A percentile compares a stretch with the other conserved stretches of the same genome.
Conservation (phyloP, 108 stramenopile species). For the Nannochloropsis gaditana region DNA sequence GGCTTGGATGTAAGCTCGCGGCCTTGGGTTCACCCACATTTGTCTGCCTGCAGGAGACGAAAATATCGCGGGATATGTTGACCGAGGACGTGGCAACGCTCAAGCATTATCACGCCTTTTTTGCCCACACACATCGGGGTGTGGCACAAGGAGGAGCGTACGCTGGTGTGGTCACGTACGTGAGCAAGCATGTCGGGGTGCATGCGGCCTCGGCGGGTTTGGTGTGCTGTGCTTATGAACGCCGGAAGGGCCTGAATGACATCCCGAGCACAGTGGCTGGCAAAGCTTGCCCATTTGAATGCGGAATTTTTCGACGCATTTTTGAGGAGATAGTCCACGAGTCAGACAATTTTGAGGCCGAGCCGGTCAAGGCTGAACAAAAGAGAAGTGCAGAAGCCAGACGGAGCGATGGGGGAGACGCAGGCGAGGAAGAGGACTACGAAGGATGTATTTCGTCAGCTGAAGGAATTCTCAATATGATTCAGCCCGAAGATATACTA, state of each 20-base stretch:
- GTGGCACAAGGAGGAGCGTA: slow-evolving; percentile 26
- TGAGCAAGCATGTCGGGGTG: slow-evolving; percentile 36
- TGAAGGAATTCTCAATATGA: not conserved
- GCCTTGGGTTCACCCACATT: not conserved
- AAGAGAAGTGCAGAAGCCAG: not conserved
- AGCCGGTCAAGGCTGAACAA: not conserved
- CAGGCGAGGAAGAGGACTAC: not conserved
- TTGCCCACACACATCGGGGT: slow-evolving; percentile 33
- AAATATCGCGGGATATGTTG: not conserved
- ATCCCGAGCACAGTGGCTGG: not conserved
- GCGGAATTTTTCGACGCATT: not conserved
- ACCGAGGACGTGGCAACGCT: slow-evolving; percentile 26
- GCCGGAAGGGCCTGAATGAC: not conserved
- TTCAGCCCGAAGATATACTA: not conserved
- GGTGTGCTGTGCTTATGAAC: not conserved
- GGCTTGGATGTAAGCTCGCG: not conserved
- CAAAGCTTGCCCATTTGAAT: not conserved
- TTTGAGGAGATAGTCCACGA: not conserved
- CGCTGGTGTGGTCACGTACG: slow-evolving; percentile 45
- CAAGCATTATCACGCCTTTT: slow-evolving; percentile 39
- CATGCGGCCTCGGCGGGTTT: not conserved
- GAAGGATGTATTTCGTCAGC: not conserved
- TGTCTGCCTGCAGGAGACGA: slow-evolving; percentile 10
- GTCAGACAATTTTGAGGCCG: not conserved
- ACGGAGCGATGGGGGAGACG: not conserved